Evolutionary conservation across 352 stramenopile genomes (phyloP).

Genomic region (Globisporangium cystogenes): DNA sequence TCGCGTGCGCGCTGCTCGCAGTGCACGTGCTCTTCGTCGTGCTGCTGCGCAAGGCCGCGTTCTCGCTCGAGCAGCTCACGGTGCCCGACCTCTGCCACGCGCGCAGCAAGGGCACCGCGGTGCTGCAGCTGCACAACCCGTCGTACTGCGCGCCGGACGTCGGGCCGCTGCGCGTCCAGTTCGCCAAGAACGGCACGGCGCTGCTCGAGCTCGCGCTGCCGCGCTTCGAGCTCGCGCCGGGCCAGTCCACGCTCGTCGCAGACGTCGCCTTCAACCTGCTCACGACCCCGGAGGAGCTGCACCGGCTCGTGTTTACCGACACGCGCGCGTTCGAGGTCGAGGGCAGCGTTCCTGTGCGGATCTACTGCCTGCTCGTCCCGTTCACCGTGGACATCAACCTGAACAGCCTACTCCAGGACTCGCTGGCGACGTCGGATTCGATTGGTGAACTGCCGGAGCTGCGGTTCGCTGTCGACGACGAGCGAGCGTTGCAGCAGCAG

Average conservation of each 20-base stretch:
- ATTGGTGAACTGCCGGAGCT: neutral
- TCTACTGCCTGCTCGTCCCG: conserved; percentile 64
- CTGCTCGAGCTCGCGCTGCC: conserved; percentile 46
- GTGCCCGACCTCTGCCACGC: conserved; percentile 68
- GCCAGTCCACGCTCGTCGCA: conserved; percentile 41
- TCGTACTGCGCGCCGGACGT: conserved; percentile 69
- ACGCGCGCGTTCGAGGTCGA: conserved; percentile 32
- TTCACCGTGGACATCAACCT: conserved; percentile 68
- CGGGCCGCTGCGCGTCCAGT: conserved; percentile 42
- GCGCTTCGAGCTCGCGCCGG: conserved; percentile 45
- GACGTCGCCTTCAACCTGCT: conserved; percentile 43
- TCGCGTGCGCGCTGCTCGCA: conserved; percentile 28
- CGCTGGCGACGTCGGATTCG: no score
- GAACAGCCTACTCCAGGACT: conserved; percentile 26
- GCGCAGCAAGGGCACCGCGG: conserved; percentile 35
- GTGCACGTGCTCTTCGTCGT: conserved; percentile 63
- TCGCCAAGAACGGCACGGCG: conserved; percentile 44
- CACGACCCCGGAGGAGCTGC: conserved; percentile 32
- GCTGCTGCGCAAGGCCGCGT: conserved; percentile 54
- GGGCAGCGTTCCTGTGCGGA: conserved; percentile 43
- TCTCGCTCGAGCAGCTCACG: conserved; percentile 47
- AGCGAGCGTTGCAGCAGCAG: neutral
- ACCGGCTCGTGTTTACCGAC: conserved; percentile 46
- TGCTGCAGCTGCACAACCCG: conserved; percentile 66
- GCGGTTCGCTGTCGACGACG: neutral